These are phyloP conservation scores for Leccinum fibrillosum DNA, from an alignment of 768 basidiomycete species.

Conservation along the genomic window DNA sequence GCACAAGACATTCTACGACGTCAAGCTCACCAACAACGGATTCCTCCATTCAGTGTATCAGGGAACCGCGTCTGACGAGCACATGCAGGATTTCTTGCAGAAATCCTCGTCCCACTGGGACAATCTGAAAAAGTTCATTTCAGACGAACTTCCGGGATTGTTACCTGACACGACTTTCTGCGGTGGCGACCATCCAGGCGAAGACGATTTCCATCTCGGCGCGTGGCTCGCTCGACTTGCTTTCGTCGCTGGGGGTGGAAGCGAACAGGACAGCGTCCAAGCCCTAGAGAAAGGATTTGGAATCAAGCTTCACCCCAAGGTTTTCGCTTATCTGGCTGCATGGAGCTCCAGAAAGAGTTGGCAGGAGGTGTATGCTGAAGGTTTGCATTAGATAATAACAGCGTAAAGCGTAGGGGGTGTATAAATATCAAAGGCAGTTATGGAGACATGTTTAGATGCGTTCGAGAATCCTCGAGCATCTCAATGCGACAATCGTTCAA, in stretches of 20 bases:
- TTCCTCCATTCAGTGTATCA: constrained; percentile 41
- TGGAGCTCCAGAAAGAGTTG: constrained; percentile 47
- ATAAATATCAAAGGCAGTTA: neutral
- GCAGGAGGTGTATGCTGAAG: constrained; percentile 41
- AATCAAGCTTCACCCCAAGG: constrained; percentile 34
- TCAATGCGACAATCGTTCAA: constrained; percentile 63
- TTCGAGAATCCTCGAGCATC: constrained; percentile 56
- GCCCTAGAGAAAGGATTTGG: constrained; percentile 40
- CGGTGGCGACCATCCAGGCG: constrained; percentile 44
- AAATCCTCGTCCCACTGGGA: constrained; percentile 38
- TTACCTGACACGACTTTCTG: constrained; percentile 46
- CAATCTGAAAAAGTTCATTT: constrained; percentile 35
- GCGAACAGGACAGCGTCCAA: constrained; percentile 35
- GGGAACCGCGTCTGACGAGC: constrained; percentile 33
- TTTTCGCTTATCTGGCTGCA: constrained; percentile 40
- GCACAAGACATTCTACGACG: constrained; percentile 43
- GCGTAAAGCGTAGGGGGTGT: neutral
- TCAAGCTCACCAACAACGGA: constrained; percentile 40
- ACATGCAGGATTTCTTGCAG: constrained; percentile 38
- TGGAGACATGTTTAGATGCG: constrained; percentile 34
- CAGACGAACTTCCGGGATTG: constrained; percentile 37
- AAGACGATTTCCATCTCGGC: constrained; percentile 54
- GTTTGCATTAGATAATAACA: constrained; percentile 36
- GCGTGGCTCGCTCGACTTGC: constrained; percentile 52
- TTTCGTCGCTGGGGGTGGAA: constrained; percentile 35